Base-by-base conservation (phyloP, 83 land plant genomes). In the Picea mariana region DNA sequence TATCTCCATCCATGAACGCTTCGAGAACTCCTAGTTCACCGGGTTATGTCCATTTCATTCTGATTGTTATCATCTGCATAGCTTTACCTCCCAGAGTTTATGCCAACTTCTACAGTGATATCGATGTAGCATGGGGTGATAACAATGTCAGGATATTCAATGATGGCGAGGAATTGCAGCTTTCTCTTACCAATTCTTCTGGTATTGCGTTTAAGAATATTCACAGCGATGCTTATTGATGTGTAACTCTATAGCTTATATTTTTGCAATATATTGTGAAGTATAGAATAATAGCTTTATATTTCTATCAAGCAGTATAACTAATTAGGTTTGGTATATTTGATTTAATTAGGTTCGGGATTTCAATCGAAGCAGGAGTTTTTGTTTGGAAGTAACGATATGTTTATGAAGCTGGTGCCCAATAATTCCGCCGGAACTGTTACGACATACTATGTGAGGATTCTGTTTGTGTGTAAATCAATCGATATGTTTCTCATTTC, bases 371-470 rank as follows among this genome's bases (percentile, higher is more conserved):
- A 58, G 21, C 0, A 71, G 12, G 11, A 68, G 7, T 88, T 80
- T 21, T 59, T 88, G 82, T 88, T 81, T 64, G 90, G 89, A 49
- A 84, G 86, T 27, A 27, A 86, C 31, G 40, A 78, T 55, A 84
- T 88, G 65, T 86, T 81, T 67, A 77, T 88, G 62, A 88, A 86
- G 82, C 78, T 88, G 58, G 79, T 81, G 9, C 80, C 82, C 1
- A 89, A 86, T 13, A 71, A 88, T 40, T 86, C 90, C 4, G 81
- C 88, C 20, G 90, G 88, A 61, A 68, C 77, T 0, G 77, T 73
- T 20, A 72, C 76, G 1, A 73, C 77, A 73, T 72, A 42, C 21
- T 72, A 42, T 72, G 76, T 72, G 52, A 72, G 2, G 6, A 5
- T 31, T 40, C n/a, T n/a, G n/a, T n/a, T n/a, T n/a, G n/a, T n/a